Evolutionary conservation across 371 early-diverging fungal genomes (phyloP).

Genomic region (Mucor racemosus): DNA sequence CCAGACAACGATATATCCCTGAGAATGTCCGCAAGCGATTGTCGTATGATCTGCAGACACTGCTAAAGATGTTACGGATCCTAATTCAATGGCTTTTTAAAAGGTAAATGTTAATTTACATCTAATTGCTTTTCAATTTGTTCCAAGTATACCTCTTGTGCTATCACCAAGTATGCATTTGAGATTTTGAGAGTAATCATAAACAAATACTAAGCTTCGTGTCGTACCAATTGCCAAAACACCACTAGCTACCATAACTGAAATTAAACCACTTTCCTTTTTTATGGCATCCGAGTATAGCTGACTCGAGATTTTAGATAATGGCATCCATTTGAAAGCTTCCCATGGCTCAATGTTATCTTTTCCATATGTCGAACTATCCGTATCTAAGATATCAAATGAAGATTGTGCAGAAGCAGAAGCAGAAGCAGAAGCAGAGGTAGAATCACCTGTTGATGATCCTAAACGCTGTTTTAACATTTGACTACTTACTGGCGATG

Average conservation of each 20-base stretch:
- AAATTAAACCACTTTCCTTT: slow-evolving; percentile 61
- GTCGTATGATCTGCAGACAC: slow-evolving; percentile 73
- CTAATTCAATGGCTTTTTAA: slow-evolving; percentile 59
- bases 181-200: slow-evolving; percentile 71
- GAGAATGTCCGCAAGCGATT: slow-evolving; percentile 74
- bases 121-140: not conserved
- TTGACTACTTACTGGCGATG: slow-evolving; percentile 13
- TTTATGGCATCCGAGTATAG: slow-evolving; percentile 66
- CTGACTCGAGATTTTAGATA: slow-evolving; percentile 69
- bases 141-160: slow-evolving; percentile 41
- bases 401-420: slow-evolving; percentile 16
- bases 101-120: not conserved
- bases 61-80: slow-evolving; percentile 74
- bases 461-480: slow-evolving; percentile 19
- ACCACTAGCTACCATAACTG: slow-evolving; percentile 63
- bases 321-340: slow-evolving; percentile 76
- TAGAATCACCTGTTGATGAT: slow-evolving; percentile 22
- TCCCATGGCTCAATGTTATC: slow-evolving; percentile 60
- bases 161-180: slow-evolving; percentile 66
- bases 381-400: slow-evolving; percentile 15
- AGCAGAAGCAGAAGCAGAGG: not conserved
- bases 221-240: slow-evolving; percentile 80
- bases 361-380: slow-evolving; percentile 3
- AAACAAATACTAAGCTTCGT: slow-evolving; percentile 72
- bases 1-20: slow-evolving; percentile 78